Percentiles rank a stretch among this genome's conserved stretches.
phyloP scores from a whole-genome alignment of 2,329 filamentous ascomycete genomes.

The Sclerotiophoma versabilis region DNA sequence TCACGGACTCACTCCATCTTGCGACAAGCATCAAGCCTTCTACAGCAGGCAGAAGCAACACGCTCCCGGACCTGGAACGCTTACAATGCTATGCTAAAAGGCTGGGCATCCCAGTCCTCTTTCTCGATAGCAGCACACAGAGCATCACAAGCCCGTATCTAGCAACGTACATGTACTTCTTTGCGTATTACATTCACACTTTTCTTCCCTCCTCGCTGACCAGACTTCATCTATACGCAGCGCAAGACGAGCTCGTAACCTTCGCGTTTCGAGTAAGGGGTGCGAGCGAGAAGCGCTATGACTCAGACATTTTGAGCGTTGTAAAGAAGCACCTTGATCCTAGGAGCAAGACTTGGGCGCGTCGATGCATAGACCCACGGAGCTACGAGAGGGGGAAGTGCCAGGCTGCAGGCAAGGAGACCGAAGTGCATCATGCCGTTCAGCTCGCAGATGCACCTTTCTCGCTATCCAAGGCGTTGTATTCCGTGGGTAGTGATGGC shows the following conservation, averaged over 20 bases:
- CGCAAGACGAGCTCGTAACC: conserved; percentile 38
- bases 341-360: conserved; percentile 29
- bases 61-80: conserved; percentile 27
- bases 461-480: conserved; percentile 9
- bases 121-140: conserved; percentile 37
- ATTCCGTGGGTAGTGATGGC: background rate
- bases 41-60: conserved; percentile 29
- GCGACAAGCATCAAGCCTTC: conserved; percentile 29
- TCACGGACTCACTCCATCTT: conserved; percentile 35
- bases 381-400: conserved; percentile 34
- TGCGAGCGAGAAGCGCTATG: conserved; percentile 31
- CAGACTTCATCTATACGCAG: conserved; percentile 31
- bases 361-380: conserved; percentile 25
- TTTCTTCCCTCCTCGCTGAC: conserved; percentile 32
- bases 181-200: conserved; percentile 41
- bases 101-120: conserved; percentile 36
- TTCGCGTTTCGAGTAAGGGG: conserved; percentile 39
- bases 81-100: conserved; percentile 34
- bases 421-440: conserved; percentile 32
- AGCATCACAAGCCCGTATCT: conserved; percentile 31
- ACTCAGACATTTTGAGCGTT: conserved; percentile 22
- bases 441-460: conserved; percentile 41
- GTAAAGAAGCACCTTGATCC: conserved; percentile 38
- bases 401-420: conserved; percentile 26
- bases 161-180: conserved; percentile 42